Evolutionary conservation across 768 basidiomycete genomes (phyloP).

Genomic region (Rhodotorula taiwanensis): DNA sequence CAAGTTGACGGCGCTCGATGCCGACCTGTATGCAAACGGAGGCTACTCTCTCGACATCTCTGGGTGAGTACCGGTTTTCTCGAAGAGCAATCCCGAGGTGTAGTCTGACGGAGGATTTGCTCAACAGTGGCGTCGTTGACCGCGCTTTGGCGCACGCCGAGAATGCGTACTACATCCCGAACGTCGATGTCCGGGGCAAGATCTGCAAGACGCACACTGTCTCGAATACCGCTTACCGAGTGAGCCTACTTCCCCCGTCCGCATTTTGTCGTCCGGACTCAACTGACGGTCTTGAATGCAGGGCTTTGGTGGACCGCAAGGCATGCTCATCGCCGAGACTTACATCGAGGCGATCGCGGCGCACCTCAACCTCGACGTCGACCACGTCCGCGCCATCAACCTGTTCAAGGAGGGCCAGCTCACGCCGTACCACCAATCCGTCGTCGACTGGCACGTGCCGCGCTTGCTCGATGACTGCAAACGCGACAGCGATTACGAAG

Average conservation of each 20-base stretch:
- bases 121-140: slow-evolving; percentile 35
- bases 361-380: slow-evolving; percentile 35
- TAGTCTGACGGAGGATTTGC: no score
- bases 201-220: slow-evolving; percentile 40
- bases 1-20: slow-evolving; percentile 36
- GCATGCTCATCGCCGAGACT: slow-evolving; percentile 37
- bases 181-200: slow-evolving; percentile 36
- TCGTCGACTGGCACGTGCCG: slow-evolving; percentile 40
- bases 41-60: slow-evolving; percentile 32
- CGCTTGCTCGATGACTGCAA: slow-evolving; percentile 30
- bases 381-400: slow-evolving; percentile 37
- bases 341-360: slow-evolving; percentile 38
- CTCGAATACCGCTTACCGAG: slow-evolving; percentile 38
- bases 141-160: slow-evolving; percentile 39
- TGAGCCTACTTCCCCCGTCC: background rate
- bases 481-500: slow-evolving; percentile 29
- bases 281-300: background rate
- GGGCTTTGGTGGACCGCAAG: slow-evolving; percentile 38
- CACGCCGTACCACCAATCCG: slow-evolving; percentile 38
- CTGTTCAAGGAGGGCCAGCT: slow-evolving; percentile 36
- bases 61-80: no score
- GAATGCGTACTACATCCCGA: slow-evolving; percentile 36
- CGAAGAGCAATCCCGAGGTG: no score
- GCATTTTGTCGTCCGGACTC: background rate
- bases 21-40: slow-evolving; percentile 37